These are phyloP conservation scores for Sphaerosporella brunnea DNA, from an alignment of 495 filamentous ascomycete genomes.

Conservation along the genomic window DNA sequence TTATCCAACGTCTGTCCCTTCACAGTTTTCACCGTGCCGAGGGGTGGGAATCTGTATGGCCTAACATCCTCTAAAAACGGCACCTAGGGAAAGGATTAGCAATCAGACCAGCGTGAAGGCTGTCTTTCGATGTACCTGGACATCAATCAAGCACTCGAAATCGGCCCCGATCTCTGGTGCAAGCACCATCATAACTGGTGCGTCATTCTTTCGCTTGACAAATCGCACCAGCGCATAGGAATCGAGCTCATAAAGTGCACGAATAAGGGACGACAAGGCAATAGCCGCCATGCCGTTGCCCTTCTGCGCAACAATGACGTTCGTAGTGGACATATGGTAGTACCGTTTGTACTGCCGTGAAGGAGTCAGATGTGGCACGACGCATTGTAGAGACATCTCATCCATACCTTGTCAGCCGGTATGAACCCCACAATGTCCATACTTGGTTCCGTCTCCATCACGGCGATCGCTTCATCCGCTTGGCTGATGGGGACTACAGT, in stretches of 20 bases:
- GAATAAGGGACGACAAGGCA: constrained; percentile 76
- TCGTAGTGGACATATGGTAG: constrained; percentile 61
- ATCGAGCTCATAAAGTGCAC: constrained; percentile 69
- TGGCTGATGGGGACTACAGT: constrained; percentile 79
- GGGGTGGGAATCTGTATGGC: constrained; percentile 71
- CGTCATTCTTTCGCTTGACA: constrained; percentile 60
- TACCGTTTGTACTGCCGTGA: constrained; percentile 56
- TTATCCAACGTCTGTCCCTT: constrained; percentile 70
- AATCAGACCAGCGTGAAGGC: too few relatives aligned
- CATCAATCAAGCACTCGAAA: constrained; percentile 75
- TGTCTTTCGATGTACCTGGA: constrained; percentile 34
- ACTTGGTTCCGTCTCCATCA: constrained; percentile 52
- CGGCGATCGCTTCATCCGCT: constrained; percentile 64
- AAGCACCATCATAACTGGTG: constrained; percentile 62
- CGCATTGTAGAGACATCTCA: background rate
- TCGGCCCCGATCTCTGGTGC: constrained; percentile 65
- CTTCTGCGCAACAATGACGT: constrained; percentile 54
- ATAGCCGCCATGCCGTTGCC: constrained; percentile 58
- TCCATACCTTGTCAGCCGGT: constrained; percentile 45
- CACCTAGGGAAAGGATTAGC: constrained; percentile 32
- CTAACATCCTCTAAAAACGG: constrained; percentile 88
- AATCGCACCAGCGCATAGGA: constrained; percentile 76
- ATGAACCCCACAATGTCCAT: constrained; percentile 81
- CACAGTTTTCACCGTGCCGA: constrained; percentile 73
- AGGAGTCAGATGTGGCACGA: background rate